A percentile compares a stretch with the other conserved stretches of the same genome.
These are phyloP conservation scores for Lathyrus sativus DNA, from an alignment of 306 rosid genomes.

Conservation along the genomic window DNA sequence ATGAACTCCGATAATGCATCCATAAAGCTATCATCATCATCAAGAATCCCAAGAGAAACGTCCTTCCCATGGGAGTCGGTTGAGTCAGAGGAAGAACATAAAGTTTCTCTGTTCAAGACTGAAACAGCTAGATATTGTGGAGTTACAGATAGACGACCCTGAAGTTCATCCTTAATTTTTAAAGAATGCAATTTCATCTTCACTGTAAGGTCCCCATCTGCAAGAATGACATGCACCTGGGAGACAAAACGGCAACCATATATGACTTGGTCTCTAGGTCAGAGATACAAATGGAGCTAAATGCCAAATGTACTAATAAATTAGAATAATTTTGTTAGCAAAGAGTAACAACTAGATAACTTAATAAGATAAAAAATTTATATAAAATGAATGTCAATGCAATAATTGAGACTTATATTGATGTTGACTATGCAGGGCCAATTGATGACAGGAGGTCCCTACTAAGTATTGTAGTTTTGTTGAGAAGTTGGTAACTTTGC, in stretches of 20 bases:
- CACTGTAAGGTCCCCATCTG: slow-evolving; percentile 66
- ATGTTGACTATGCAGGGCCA: background rate
- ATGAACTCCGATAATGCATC: slow-evolving; percentile 93
- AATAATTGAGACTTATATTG: background rate
- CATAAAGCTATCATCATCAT: slow-evolving; percentile 75
- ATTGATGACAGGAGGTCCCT: background rate
- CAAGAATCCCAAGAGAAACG: slow-evolving; percentile 46
- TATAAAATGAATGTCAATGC: background rate
- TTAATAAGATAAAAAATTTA: background rate
- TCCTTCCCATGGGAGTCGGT: slow-evolving; percentile 56
- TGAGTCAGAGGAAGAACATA: slow-evolving; percentile 44
- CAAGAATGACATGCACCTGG: slow-evolving; percentile 72
- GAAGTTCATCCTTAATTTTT: slow-evolving; percentile 90
- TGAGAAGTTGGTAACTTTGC: background rate
- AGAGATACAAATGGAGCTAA: slow-evolving; percentile 5
- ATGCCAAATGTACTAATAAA: slow-evolving; percentile 6
- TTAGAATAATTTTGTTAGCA: slow-evolving; percentile 7
- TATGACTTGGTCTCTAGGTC: slow-evolving; percentile 5
- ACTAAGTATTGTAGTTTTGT: background rate
- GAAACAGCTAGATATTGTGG: slow-evolving; percentile 87
- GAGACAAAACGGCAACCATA: slow-evolving; percentile 27
- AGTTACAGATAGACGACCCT: slow-evolving; percentile 59
- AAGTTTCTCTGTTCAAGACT: slow-evolving; percentile 59
- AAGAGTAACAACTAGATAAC: slow-evolving; percentile 13
- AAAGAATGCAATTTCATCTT: slow-evolving; percentile 85